Evolutionary conservation across 495 filamentous ascomycete genomes (phyloP).

Genomic region (Penicillium cataractarum): DNA sequence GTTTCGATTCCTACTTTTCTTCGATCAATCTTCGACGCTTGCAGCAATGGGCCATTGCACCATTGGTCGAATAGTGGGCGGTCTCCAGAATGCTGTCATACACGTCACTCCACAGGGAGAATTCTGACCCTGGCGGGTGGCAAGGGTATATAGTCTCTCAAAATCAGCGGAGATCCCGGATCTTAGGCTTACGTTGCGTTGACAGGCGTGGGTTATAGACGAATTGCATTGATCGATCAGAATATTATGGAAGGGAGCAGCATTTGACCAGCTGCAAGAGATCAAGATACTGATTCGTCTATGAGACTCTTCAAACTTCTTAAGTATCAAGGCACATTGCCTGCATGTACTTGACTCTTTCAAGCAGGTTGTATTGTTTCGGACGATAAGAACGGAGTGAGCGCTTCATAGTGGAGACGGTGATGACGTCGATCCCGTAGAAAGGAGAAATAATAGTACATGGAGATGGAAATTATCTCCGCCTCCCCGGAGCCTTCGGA

Average conservation of each 20-base stretch:
- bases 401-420: conserved; percentile 4
- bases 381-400: background rate
- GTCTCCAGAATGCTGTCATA: conserved; percentile 13
- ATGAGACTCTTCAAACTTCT: background rate
- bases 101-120: background rate
- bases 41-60: background rate
- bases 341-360: background rate
- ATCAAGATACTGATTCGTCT: background rate
- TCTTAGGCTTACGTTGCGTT: background rate
- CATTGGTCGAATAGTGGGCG: conserved; percentile 1
- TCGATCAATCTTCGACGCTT: conserved; percentile 6
- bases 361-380: background rate
- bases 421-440: background rate
- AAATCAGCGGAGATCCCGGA: conserved; percentile 1
- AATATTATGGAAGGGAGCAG: background rate
- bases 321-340: background rate
- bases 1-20: background rate
- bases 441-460: background rate
- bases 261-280: background rate
- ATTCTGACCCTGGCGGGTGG: background rate
- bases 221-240: background rate
- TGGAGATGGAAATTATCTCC: conserved; percentile 13
- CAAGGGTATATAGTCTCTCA: background rate
- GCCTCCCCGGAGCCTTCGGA: conserved; percentile 9
- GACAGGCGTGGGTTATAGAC: background rate